Percentiles rank a stretch among this genome's conserved stretches.
Conservation (phyloP, 352 stramenopile species). For the Phytopythium delawarense region DNA sequence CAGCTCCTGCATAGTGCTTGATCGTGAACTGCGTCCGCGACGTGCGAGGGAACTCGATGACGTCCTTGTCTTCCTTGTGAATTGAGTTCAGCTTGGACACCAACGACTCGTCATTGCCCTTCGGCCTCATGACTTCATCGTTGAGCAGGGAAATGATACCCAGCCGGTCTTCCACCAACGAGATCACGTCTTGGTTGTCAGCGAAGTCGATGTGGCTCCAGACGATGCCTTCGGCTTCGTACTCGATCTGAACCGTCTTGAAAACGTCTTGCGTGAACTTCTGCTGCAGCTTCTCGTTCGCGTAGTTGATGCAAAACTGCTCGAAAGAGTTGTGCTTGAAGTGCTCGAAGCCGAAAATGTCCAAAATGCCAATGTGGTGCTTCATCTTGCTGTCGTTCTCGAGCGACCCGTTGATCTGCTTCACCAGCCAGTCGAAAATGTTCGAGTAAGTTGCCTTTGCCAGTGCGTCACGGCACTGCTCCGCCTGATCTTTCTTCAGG, state of each 20-base stretch:
- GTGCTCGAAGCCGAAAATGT: conserved; percentile 99
- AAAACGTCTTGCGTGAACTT: conserved; percentile 91
- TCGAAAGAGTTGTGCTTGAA: conserved; percentile 96
- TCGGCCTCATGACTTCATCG: conserved; percentile 87
- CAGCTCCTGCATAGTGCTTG: conserved; percentile 93
- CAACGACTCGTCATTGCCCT: conserved; percentile 83
- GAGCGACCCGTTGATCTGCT: conserved; percentile 90
- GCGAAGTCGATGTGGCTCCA: conserved; percentile 91
- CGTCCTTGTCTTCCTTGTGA: conserved; percentile 84
- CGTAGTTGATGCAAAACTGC: conserved; percentile 93
- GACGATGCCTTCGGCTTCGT: conserved; percentile 92
- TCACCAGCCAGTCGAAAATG: conserved; percentile 96
- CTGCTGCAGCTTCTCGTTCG: conserved; percentile 92
- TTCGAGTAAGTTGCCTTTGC: conserved; percentile 96
- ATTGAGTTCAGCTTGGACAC: conserved; percentile 81
- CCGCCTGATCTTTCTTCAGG: conserved; percentile 83
- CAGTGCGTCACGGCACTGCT: conserved; percentile 92
- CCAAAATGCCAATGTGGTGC: conserved; percentile 93
- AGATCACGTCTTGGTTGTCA: conserved; percentile 88
- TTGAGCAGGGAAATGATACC: conserved; percentile 89
- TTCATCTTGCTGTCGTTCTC: conserved; percentile 73
- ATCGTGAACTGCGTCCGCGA: conserved; percentile 92
- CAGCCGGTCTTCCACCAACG: conserved; percentile 84
- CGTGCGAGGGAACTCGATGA: conserved; percentile 81
- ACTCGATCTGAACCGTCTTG: conserved; percentile 93